Percentiles rank a stretch among this genome's conserved stretches.
Conservation (phyloP, 352 stramenopile species). For the Globisporangium apiculatum region DNA sequence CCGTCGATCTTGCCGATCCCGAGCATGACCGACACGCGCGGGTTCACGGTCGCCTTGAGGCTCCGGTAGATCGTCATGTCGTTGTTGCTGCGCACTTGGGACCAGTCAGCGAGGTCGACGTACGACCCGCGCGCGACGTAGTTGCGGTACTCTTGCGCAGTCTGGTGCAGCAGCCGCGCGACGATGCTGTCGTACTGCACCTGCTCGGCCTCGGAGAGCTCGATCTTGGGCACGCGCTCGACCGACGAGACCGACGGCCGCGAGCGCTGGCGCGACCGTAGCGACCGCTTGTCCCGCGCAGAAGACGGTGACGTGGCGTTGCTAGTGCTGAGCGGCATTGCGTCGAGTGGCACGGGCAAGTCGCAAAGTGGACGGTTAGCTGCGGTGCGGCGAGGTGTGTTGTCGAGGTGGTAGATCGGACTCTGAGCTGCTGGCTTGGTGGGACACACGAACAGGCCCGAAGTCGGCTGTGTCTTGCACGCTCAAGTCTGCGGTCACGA, state of each 20-base stretch:
- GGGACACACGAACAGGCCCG: neutral
- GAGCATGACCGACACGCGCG: conserved; percentile 1
- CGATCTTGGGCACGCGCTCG: neutral
- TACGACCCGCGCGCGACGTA: neutral
- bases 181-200: conserved; percentile 7
- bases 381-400: neutral
- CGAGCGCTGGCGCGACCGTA: too few relatives aligned
- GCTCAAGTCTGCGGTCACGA: too few relatives aligned
- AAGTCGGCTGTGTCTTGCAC: too few relatives aligned
- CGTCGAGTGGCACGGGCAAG: neutral
- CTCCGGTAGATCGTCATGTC: conserved; percentile 15
- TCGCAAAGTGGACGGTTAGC: conserved; percentile 1
- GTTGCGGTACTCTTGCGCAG: conserved; percentile 9
- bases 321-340: neutral
- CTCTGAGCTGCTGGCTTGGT: neutral
- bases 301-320: neutral
- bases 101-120: conserved; percentile 13
- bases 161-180: neutral
- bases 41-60: neutral
- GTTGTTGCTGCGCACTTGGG: conserved; percentile 11
- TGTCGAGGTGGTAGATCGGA: too few relatives aligned
- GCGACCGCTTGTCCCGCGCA: too few relatives aligned
- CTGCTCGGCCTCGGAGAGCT: conserved; percentile 1
- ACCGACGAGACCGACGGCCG: too few relatives aligned
- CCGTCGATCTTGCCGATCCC: conserved; percentile 5